Percentiles rank a stretch among this genome's conserved stretches.
Conservation (phyloP, 352 stramenopile species). For the Pythium brachiatum region DNA sequence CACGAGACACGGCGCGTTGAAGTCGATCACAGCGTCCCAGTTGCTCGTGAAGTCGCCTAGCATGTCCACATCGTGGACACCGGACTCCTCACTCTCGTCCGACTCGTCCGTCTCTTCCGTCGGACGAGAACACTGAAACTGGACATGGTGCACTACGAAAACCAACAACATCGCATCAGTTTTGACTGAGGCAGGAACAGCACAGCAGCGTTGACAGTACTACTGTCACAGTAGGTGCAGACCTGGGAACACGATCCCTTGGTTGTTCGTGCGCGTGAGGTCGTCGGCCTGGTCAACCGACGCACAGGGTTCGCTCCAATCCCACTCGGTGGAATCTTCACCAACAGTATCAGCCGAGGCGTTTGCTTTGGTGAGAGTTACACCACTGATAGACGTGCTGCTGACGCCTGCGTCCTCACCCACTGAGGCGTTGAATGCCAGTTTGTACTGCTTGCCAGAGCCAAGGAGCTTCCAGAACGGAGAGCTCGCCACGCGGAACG, state of each 20-base stretch:
- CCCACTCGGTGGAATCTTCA: conserved; percentile 16
- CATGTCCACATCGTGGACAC: conserved; percentile 25
- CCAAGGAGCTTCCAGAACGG: conserved; percentile 35
- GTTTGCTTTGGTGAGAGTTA: not conserved
- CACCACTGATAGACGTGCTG: not conserved
- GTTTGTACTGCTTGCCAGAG: conserved; percentile 10
- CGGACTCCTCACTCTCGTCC: conserved; percentile 5
- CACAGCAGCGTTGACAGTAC: not conserved
- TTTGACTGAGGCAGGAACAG: too few species aligned
- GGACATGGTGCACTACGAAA: conserved; percentile 39
- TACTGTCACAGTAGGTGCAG: not conserved
- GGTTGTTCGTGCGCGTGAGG: conserved; percentile 27
- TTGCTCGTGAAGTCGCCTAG: conserved; percentile 55
- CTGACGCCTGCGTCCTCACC: conserved; percentile 2
- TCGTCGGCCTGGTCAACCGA: conserved; percentile 35
- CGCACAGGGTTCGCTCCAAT: conserved; percentile 56
- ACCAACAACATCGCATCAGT: too few species aligned
- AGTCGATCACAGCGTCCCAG: conserved; percentile 61
- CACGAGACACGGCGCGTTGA: conserved; percentile 54
- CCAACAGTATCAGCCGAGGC: conserved; percentile 15
- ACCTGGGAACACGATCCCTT: conserved; percentile 61
- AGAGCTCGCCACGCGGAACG: conserved; percentile 31
- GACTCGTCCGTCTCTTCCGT: not conserved
- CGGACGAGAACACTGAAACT: conserved; percentile 28
- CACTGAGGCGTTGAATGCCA: not conserved